phyloP scores from a whole-genome alignment of 2,329 filamentous ascomycete genomes.

The Teratosphaeria gauchensis region DNA sequence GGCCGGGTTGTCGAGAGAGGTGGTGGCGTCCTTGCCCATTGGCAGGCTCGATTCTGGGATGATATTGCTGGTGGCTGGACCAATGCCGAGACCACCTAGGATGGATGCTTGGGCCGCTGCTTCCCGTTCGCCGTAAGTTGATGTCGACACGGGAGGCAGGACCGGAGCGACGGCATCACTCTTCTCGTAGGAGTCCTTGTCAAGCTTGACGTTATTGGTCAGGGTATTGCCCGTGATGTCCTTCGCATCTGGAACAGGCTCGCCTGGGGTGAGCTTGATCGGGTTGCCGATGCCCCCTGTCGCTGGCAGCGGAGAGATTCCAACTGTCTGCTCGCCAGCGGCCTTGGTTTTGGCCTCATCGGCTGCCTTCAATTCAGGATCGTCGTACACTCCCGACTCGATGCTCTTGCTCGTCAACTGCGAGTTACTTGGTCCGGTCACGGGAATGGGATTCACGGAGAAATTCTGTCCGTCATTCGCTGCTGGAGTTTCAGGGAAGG shows the following conservation, averaged over 20 bases:
- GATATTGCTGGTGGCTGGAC: conserved; percentile 48
- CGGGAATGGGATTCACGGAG: conserved; percentile 50
- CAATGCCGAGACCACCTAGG: conserved; percentile 34
- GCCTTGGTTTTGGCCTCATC: conserved; percentile 4
- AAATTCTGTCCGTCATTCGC: conserved; percentile 39
- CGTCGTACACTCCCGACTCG: conserved; percentile 53
- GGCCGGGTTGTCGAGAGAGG: conserved; percentile 9
- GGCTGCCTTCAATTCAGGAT: conserved; percentile 47
- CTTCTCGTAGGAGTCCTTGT: conserved; percentile 80
- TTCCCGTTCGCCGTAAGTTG: conserved; percentile 31
- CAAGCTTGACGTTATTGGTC: conserved; percentile 49
- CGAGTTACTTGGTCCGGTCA: conserved; percentile 16
- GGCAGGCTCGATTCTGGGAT: conserved; percentile 79
- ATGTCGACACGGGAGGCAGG: conserved; percentile 38
- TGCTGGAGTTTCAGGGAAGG: conserved; percentile 63
- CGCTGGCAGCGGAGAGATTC: conserved; percentile 49
- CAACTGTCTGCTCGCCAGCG: conserved; percentile 29
- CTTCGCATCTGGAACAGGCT: conserved; percentile 62
- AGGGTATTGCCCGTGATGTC: conserved; percentile 61
- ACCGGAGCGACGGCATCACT: conserved; percentile 48
- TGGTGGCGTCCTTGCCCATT: conserved; percentile 39
- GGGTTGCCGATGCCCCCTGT: conserved; percentile 61
- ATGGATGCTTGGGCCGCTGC: conserved; percentile 30
- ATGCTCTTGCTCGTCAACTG: conserved; percentile 61
- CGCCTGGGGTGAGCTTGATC: conserved; percentile 66